Base-by-base conservation (phyloP, 805 yeast species). In the Candida corydali region DNA sequence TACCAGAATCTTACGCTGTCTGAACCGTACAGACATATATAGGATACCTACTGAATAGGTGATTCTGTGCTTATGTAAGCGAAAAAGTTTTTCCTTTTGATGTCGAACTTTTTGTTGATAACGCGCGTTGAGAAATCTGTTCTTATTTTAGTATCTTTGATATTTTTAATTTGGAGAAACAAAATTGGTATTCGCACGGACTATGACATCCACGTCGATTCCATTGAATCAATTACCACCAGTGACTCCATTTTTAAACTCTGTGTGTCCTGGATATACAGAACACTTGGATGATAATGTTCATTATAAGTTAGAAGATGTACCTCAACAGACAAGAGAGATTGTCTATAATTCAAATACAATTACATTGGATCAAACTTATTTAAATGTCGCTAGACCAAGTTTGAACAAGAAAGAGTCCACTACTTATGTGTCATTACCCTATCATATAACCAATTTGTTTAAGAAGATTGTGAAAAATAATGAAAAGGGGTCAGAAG, bases 1-100 rank as follows among this genome's bases (percentile, higher is more conserved):
- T 32, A 89, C 93, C 32, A 95, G 83, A 47, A 91, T 89, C 64
- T 93, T 93, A 42, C 98, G 76, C 69, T 91, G 97, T 47, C 98
- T 80, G 62, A 89, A 89, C 43, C 96, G 69, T 28, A 91, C 83
- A 37, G 75, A 30, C 24, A 14, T 22, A 17, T n/a, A n/a, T n/a
- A n/a, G n/a, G n/a, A n/a, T n/a, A n/a, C n/a, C n/a, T n/a, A n/a
- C n/a, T n/a, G n/a, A n/a, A n/a, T n/a, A n/a, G n/a, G n/a, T n/a
- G n/a, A n/a, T n/a, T n/a, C n/a, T n/a, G n/a, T n/a, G n/a, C n/a
- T n/a, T n/a, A n/a, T n/a, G n/a, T n/a, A n/a, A n/a, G n/a, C n/a
- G n/a, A n/a, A n/a, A n/a, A n/a, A n/a, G n/a, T n/a, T n/a, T n/a
- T n/a, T n/a, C n/a, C n/a, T n/a, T n/a, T n/a, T n/a, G n/a, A n/a